Conservation (phyloP, 192 early-diverging fungal species). For the Podila minutissima region DNA sequence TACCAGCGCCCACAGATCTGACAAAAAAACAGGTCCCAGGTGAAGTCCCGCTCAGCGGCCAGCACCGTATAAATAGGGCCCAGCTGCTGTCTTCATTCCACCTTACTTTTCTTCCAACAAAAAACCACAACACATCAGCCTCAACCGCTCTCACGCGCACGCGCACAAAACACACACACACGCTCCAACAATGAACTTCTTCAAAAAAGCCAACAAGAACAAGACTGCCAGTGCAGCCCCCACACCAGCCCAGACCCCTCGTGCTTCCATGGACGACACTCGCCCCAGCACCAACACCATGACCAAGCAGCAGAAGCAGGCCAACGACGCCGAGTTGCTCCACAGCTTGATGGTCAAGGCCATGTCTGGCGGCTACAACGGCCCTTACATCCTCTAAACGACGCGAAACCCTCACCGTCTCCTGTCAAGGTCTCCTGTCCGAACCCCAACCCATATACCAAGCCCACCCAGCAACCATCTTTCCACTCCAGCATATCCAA, state of each 20-base stretch:
- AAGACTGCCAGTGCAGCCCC: constrained; percentile 8
- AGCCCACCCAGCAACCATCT: too few species aligned
- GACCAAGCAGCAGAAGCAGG: constrained; percentile 6
- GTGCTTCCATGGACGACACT: constrained; percentile 2
- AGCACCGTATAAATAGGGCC: too few species aligned
- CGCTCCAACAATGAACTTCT: constrained; percentile 8
- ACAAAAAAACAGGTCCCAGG: too few species aligned
- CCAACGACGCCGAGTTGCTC: not conserved
- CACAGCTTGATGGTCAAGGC: constrained; percentile 5
- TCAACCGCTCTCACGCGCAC: not conserved
- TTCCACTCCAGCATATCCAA: not conserved
- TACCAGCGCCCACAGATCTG: too few species aligned
- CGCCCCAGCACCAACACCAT: constrained; percentile 1
- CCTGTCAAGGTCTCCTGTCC: not conserved
- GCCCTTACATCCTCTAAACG: constrained; percentile 27
- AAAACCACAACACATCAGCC: not conserved
- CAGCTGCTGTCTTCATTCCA: too few species aligned
- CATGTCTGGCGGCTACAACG: constrained; percentile 10
- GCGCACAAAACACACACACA: not conserved
- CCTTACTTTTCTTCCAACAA: not conserved
- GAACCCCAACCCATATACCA: not conserved
- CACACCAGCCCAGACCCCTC: constrained; percentile 2
- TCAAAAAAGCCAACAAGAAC: constrained; percentile 17
- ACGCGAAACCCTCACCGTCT: not conserved
- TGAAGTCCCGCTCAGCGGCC: too few species aligned